Percentiles rank a stretch among this genome's conserved stretches.
Conservation (phyloP, 306 rosid species). For the Fagus sylvatica region DNA sequence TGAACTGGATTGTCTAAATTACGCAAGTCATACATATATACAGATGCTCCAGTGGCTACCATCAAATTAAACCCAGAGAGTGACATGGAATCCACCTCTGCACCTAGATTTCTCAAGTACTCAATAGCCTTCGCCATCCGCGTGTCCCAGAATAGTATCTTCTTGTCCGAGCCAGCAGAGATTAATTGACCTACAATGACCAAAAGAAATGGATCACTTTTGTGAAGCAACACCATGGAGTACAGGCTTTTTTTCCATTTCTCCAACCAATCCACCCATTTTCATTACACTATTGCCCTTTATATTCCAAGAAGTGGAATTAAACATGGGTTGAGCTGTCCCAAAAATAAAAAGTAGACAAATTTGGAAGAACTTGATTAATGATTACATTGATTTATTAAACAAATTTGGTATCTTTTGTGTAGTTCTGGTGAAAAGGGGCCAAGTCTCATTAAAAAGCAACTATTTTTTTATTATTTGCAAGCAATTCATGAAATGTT, state of each 20-base stretch:
- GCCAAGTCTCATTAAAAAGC: not conserved
- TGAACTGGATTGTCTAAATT: conserved; percentile 49
- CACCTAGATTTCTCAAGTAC: conserved; percentile 39
- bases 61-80: conserved; percentile 56
- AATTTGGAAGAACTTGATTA: not conserved
- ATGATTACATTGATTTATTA: not conserved
- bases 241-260: not conserved
- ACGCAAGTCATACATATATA: conserved; percentile 66
- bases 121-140: conserved; percentile 44
- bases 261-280: not conserved
- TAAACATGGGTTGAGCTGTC: not conserved
- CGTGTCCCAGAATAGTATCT: conserved; percentile 62
- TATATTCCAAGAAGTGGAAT: not conserved
- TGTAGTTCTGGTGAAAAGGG: not conserved
- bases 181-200: conserved; percentile 63
- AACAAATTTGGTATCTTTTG: not conserved
- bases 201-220: not conserved
- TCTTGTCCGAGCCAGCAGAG: conserved; percentile 75
- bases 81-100: conserved; percentile 71
- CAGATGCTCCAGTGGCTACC: conserved; percentile 57
- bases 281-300: not conserved
- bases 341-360: not conserved
- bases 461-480: not conserved
- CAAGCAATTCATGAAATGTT: not conserved
- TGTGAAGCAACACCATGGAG: not conserved